Base-by-base conservation (phyloP, 345 rosid genomes). In the Passiflora organensis region DNA sequence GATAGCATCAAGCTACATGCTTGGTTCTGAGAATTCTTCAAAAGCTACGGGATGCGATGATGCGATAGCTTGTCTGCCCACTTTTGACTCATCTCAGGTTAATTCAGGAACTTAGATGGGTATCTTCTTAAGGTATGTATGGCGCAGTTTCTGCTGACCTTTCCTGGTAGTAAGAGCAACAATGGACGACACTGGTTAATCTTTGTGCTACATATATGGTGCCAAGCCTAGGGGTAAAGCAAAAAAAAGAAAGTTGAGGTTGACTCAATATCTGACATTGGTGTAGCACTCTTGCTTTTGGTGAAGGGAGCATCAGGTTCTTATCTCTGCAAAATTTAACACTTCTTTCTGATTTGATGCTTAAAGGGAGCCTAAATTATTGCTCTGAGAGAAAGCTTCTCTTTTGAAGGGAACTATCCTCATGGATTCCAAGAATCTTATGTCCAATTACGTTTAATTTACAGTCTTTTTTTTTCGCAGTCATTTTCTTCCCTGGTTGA, bases 271-370 rank as follows among this genome's bases (percentile, higher is more conserved):
- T 67, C 55, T 46, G 45, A 64, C 69, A 62, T 19, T 47, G 66
- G 56, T 32, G 53, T 60, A 68, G 71, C 64, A 62, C 71, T 59
- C 49, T 59, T 63, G 50, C 64, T 52, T 48, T 44, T 55, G 55
- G 56, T 55, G 65, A 38, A 53, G n/a, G 51, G 17, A 42, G 77
- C 66, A 73, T 73, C 79, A 13, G 70, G 76, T 82, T 78, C 85
- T 71, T 73, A 76, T 80, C 78, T 65, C 52, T 62, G 51, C 58
- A 47, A 6, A 20, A 43, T 60, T 59, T 38, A 57, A 43, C 45
- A 66, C 54, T 55, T 62, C 50, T 61, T 44, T 15, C 1, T 20
- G 67, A 51, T 70, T 55, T 64, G 73, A 79, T 76, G 76, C 75
- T 73, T 62, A 67, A 69, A 78, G 74, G n/a, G 58, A 47, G 56